Evolutionary conservation across 169 alveolate species (phyloP), one percentile per base, ranked within the genome.

Genomic region (Cryptosporidium ubiquitum): DNA sequence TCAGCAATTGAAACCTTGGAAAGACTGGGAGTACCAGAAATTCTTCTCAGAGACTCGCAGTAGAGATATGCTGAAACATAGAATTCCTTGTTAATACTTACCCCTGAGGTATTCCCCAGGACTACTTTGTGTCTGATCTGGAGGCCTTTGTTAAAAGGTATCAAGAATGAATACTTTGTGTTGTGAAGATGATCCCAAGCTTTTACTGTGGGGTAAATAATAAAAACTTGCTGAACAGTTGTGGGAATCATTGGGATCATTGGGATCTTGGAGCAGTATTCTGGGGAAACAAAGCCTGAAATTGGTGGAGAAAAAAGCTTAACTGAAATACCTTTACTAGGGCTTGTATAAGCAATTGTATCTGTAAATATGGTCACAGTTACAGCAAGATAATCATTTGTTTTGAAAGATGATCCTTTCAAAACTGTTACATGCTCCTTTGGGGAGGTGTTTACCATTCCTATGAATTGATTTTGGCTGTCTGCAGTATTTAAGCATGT

Each of bases 131-230:
- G 64, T 60, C 74, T 60, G 23, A 79, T 79, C 69, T 35, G 51
- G 2, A 61, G 52, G 5, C 29, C 49, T 18, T 33, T 79, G 26
- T 64, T 64, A 20, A 79, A 79, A 23, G 89, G 89, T 4, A 79
- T 61, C 23, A 79, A 37, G 16, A 79, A 79, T n/a, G 89, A 79
- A 14, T 79, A 79, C 55, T 58, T 58, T 10, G 89, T 79, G 14
- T 79, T 79, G 23, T 79, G 71, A 10, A 79, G 44, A 79, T 79
- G 89, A 64, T 79, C 75, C 89, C 89, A 79, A 0, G 89, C 60
- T 29, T 64, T 79, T 14, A 79, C 68, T 40, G 89, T 79, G 6
- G 89, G 89, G 69, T 61, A 79, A 23, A 79, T 79, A 20, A 79
- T 58, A 61, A 79, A 79, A 29, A 61, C 33, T 0, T 79, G 89